Evolutionary conservation across 495 filamentous ascomycete species (phyloP).

Genomic region (Hyphodiscus hymeniophilus): DNA sequence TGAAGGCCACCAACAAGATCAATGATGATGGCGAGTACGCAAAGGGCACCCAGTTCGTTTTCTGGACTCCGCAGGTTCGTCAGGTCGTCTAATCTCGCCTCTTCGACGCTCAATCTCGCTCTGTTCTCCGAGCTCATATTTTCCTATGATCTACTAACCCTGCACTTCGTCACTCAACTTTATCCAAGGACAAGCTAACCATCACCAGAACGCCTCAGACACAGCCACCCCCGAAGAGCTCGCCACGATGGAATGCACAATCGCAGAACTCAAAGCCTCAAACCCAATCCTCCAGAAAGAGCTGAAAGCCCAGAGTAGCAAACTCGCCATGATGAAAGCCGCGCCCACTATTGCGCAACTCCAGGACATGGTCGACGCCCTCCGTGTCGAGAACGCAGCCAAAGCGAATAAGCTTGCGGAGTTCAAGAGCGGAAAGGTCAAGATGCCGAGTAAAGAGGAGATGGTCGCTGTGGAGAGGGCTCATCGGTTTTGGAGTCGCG

Average conservation of each 20-base stretch:
- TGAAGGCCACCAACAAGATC: conserved; percentile 31
- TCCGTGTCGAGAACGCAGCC: conserved; percentile 38
- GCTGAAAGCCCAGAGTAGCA: conserved; percentile 42
- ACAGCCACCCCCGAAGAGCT: conserved; percentile 36
- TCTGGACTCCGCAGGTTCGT: conserved; percentile 36
- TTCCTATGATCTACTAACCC: background rate
- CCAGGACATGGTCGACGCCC: conserved; percentile 30
- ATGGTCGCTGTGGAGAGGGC: conserved; percentile 38
- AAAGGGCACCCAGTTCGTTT: conserved; percentile 23
- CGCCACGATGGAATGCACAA: conserved; percentile 39
- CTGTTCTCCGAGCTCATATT: no score
- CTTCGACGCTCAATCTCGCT: background rate
- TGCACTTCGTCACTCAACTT: background rate
- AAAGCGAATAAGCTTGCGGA: conserved; percentile 32
- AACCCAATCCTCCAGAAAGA: conserved; percentile 38
- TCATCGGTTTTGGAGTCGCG: conserved; percentile 43
- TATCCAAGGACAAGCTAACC: background rate
- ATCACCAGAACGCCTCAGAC: conserved; percentile 41
- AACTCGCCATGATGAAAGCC: conserved; percentile 38
- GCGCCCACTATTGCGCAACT: conserved; percentile 47
- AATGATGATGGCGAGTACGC: no score
- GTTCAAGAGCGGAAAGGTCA: conserved; percentile 30
- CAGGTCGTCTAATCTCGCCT: no score
- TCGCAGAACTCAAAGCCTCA: conserved; percentile 39
- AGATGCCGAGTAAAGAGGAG: conserved; percentile 39